phyloP scores from a whole-genome alignment of 495 filamentous ascomycete genomes.

The Penicillium simplicissimum region DNA sequence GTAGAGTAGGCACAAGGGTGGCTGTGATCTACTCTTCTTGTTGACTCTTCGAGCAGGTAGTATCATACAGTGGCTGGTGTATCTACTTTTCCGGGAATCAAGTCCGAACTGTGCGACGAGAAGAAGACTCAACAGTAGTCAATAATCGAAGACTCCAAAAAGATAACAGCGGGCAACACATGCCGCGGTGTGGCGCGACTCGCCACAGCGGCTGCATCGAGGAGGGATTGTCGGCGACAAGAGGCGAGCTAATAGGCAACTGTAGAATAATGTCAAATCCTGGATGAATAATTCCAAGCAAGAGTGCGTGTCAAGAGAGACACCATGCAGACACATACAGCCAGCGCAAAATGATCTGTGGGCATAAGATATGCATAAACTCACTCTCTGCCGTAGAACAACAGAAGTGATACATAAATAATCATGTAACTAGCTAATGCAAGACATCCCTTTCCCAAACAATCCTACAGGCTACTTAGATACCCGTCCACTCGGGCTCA shows the following conservation, averaged over 20 bases:
- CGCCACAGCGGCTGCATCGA: constrained; percentile 12
- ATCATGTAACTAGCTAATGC: neutral
- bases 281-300: constrained; percentile 3
- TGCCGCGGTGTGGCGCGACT: constrained; percentile 16
- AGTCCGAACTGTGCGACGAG: neutral
- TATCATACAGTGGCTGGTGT: neutral
- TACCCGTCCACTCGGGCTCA: neutral
- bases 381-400: neutral
- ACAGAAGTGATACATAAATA: neutral
- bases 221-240: constrained; percentile 7
- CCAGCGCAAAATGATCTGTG: neutral
- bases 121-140: neutral
- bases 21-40: constrained; percentile 3
- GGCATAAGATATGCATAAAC: neutral
- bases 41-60: constrained; percentile 15
- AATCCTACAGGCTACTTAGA: too few relatives aligned
- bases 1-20: neutral
- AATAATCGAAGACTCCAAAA: neutral
- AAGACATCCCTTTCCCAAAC: neutral
- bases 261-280: neutral
- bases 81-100: constrained; percentile 2
- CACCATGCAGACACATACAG: neutral
- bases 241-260: neutral
- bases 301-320: neutral
- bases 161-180: neutral